Evolutionary conservation across 139 green algal species (phyloP).

Genomic region (Chlorella sp.): DNA sequence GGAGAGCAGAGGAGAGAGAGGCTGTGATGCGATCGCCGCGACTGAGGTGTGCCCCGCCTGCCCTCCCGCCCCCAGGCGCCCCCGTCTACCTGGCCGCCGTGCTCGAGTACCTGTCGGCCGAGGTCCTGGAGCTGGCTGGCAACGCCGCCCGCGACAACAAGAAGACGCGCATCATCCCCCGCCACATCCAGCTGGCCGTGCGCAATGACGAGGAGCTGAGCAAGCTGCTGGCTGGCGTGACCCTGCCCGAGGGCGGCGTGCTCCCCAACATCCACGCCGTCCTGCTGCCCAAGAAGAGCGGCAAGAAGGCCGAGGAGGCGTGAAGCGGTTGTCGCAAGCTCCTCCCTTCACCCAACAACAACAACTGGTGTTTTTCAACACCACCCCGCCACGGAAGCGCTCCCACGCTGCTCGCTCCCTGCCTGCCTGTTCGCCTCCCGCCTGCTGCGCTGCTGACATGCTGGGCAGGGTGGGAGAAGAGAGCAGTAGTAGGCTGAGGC

Average conservation of each 20-base stretch:
- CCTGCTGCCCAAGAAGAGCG: conserved; percentile 84
- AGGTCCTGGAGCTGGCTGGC: conserved; percentile 60
- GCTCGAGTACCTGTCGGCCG: conserved; percentile 84
- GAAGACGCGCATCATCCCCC: conserved; percentile 97
- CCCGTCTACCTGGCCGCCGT: conserved; percentile 78
- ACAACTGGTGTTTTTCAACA: conserved; percentile 39
- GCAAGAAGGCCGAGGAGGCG: conserved; percentile 71
- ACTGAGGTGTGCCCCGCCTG: no score
- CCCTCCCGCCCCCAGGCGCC: no score
- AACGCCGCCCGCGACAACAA: conserved; percentile 92
- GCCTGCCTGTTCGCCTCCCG: no score
- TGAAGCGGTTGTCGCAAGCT: neutral
- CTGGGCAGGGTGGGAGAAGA: no score
- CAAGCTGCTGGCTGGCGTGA: conserved; percentile 59
- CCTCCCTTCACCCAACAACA: neutral
- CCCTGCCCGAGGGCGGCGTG: conserved; percentile 82
- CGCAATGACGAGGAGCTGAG: conserved; percentile 87
- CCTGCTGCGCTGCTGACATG: no score
- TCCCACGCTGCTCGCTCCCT: no score
- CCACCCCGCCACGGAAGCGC: no score
- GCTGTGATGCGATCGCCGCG: no score
- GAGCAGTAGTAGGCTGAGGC: no score
- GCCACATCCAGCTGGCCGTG: conserved; percentile 95
- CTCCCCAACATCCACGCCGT: conserved; percentile 90
- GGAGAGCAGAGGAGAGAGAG: no score